Percentiles rank a stretch among this genome's conserved stretches.
phyloP scores from a whole-genome alignment of 306 rosid genomes.

The Gastrolobium villosum region DNA sequence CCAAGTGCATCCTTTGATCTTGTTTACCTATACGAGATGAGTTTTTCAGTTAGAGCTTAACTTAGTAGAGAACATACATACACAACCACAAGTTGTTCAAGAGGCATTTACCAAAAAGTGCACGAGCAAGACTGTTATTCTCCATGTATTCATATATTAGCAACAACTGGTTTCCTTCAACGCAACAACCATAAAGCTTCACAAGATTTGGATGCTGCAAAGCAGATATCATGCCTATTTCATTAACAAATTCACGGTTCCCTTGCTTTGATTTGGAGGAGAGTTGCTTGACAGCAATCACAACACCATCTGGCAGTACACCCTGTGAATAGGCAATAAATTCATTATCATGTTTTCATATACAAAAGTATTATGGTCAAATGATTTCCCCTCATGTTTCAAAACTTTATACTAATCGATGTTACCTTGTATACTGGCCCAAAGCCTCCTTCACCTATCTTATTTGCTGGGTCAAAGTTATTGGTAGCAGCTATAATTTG shows the following conservation, averaged over 20 bases:
- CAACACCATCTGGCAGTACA: conserved; percentile 69
- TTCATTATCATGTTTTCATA: conserved; percentile 22
- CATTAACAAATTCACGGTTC: conserved; percentile 86
- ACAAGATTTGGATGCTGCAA: conserved; percentile 95
- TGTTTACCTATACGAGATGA: conserved; percentile 52
- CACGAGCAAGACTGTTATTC: conserved; percentile 92
- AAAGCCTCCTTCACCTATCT: conserved; percentile 87
- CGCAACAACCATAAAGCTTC: conserved; percentile 87
- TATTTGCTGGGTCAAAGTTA: conserved; percentile 64
- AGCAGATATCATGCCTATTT: conserved; percentile 96
- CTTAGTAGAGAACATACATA: conserved; percentile 10
- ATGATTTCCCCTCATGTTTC: background rate
- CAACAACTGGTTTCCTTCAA: conserved; percentile 88
- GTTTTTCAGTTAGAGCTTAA: conserved; percentile 11
- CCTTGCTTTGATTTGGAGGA: conserved; percentile 94
- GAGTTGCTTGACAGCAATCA: conserved; percentile 86
- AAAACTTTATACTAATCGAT: background rate
- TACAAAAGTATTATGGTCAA: background rate
- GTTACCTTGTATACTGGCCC: conserved; percentile 84
- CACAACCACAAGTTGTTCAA: conserved; percentile 16
- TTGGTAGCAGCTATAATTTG: conserved; percentile 72
- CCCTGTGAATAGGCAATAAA: conserved; percentile 59
- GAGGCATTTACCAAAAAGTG: conserved; percentile 73
- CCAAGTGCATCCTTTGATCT: conserved; percentile 65
- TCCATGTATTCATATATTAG: conserved; percentile 89